Evolutionary conservation across 371 early-diverging fungal genomes (phyloP), one percentile per base, ranked within the genome.

Genomic region (Thermomucor indicae-seudaticae): DNA sequence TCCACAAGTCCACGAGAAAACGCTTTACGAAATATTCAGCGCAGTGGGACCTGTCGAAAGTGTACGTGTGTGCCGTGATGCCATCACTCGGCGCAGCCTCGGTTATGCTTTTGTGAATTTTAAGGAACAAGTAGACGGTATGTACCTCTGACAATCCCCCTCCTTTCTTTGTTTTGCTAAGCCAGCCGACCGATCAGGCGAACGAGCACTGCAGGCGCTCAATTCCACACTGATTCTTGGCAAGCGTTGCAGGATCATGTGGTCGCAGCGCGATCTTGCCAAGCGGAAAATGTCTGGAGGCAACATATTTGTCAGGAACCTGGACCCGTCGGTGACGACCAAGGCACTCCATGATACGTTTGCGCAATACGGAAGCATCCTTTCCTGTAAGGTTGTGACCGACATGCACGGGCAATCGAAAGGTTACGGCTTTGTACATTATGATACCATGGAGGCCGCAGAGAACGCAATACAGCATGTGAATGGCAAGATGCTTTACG

Each of bases 251-350:
- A 90, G 98, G 40, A 91, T 97, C 65, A 98, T 97, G 98, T 93
- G 96, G 93, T 91, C 94, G 40, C 93, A 97, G 77, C 89, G 96
- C 43, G 94, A 98, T 78, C 92, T 95, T 11, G 75, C 90, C 19
- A 80, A 89, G 63, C 92, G 97, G 70, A 80, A 81, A 57, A 72
- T 80, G 43, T 92, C 93, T 25, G 73, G 78, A 28, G 97, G 97
- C 61, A 99, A 99, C 81, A 88, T 99, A 58, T 93, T 99, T 73
- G 96, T 99, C 76, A 99, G 99, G 84, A 99, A 99, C 85, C 79
- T 99, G 43, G 95, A 95, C 74, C 74, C 86, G 17, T 60, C 87
- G 37, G 94, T 98, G 53, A 95, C 95, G 68, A 89, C 91, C 79
- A 95, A 84, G 57, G 91, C 98, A 35, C 86, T 99, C 25, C 90